Evolutionary conservation across 371 early-diverging fungal genomes (phyloP).

Genomic region (Choanephora cucurbitarum): DNA sequence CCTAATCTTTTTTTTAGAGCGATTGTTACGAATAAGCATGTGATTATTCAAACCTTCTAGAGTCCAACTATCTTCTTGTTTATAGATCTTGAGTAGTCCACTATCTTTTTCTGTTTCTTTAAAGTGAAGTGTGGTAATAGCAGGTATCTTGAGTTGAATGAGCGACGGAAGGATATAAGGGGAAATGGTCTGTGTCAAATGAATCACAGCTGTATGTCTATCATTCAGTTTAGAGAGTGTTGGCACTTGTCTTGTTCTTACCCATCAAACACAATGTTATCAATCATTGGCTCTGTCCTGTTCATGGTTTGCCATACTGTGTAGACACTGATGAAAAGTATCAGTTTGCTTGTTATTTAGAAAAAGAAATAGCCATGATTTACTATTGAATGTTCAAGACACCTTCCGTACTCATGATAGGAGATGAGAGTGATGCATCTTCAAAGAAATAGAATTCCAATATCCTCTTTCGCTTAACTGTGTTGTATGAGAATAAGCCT

Average conservation of each 20-base stretch:
- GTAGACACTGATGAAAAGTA: conserved; percentile 44
- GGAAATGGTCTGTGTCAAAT: conserved; percentile 53
- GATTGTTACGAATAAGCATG: neutral
- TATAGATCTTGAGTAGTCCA: conserved; percentile 56
- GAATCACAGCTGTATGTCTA: conserved; percentile 60
- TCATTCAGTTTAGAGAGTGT: neutral
- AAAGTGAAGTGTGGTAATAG: conserved; percentile 57
- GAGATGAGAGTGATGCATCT: conserved; percentile 48
- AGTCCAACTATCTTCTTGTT: conserved; percentile 67
- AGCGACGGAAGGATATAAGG: conserved; percentile 53
- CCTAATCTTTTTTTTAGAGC: conserved; percentile 24
- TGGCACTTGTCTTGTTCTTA: conserved; percentile 22
- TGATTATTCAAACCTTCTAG: conserved; percentile 56
- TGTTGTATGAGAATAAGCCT: conserved; percentile 48
- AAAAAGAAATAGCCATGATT: neutral
- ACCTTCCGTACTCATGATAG: conserved; percentile 60
- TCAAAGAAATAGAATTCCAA: conserved; percentile 47
- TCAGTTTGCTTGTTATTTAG: too few species aligned
- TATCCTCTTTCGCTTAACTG: conserved; percentile 37
- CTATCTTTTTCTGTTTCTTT: conserved; percentile 49
- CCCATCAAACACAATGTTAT: conserved; percentile 62
- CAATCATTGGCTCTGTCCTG: conserved; percentile 55
- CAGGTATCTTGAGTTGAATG: conserved; percentile 50
- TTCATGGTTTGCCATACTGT: conserved; percentile 66
- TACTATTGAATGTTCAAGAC: conserved; percentile 59